Percentiles rank a stretch among this genome's conserved stretches.
Conservation (phyloP, 176 grass and related monocot genomes). For the Zea luxurians region DNA sequence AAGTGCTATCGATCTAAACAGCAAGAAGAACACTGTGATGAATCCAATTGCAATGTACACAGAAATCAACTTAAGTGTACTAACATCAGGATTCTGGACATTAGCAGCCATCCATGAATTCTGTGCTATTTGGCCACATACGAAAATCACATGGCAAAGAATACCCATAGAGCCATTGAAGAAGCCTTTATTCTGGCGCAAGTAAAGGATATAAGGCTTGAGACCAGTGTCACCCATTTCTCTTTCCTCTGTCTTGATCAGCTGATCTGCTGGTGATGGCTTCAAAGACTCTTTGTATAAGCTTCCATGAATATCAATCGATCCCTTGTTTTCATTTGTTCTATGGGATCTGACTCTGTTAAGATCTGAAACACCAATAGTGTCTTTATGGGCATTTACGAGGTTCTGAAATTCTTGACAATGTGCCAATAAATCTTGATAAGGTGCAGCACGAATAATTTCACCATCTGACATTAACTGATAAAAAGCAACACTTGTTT, state of each 20-base stretch:
- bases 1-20: slow-evolving; percentile 57
- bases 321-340: slow-evolving; percentile 46
- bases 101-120: slow-evolving; percentile 97
- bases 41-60: slow-evolving; percentile 81
- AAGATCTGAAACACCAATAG: slow-evolving; percentile 47
- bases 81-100: slow-evolving; percentile 69
- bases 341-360: slow-evolving; percentile 23
- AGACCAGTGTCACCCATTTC: slow-evolving; percentile 82
- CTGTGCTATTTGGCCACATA: slow-evolving; percentile 81
- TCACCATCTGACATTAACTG: slow-evolving; percentile 91
- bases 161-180: slow-evolving; percentile 48
- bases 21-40: slow-evolving; percentile 58
- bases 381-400: slow-evolving; percentile 82
- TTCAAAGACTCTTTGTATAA: slow-evolving; percentile 38
- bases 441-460: slow-evolving; percentile 61
- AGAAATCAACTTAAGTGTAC: slow-evolving; percentile 64
- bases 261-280: slow-evolving; percentile 51
- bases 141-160: slow-evolving; percentile 61
- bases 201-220: slow-evolving; percentile 77
- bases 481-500: slow-evolving; percentile 11
- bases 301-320: slow-evolving; percentile 29
- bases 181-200: slow-evolving; percentile 82
- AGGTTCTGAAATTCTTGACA: slow-evolving; percentile 83
- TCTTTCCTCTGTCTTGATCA: slow-evolving; percentile 88
- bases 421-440: slow-evolving; percentile 52